Base-by-base conservation (phyloP, 176 grass and related monocot species). In the Alopecurus myosuroides region DNA sequence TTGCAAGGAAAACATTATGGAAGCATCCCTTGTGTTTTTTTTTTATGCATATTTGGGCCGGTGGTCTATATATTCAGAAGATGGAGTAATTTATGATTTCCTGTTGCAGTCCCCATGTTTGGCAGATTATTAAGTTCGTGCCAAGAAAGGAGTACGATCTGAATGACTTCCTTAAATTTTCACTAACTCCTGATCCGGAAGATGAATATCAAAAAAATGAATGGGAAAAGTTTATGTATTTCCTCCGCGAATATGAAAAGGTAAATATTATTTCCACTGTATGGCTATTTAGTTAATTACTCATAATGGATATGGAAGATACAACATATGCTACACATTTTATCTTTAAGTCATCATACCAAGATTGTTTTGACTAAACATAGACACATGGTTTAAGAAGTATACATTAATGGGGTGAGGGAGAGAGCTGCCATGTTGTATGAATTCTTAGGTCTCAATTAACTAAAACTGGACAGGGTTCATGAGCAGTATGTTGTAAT, bases 121-220 rank as follows among this genome's bases (percentile, higher is more conserved):
- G 92, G 94, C 6, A 80, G 6, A 60, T 97, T 67, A 58, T 31
- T 35, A 76, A 74, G 20, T 94, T 90, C 34, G 44, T 76, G 57
- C 69, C 81, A 79, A 75, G 22, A 48, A 60, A 86, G 45, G 13
- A 6, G 28, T 81, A 41, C 78, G 36, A 45, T 30, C 26, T 64
- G 41, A 73, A 20, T 55, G 41, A 41, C 57, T 84, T 94, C 15
- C 85, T 79, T 20, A 52, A 84, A 55, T 90, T 86, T 60, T 79
- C 29, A 26, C 67, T 97, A 15, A n/a, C 68, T 80, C 85, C 94
- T 42, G 52, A 85, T 60, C 94, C 94, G 0, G 77, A 92, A 81
- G 80, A 94, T 55, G 14, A 7, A 8, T 12, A 42, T 2, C 92
- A 97, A 72, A 30, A 60, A 17, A 46, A 9, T 56, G 92, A 97